Percentiles rank a stretch among this genome's conserved stretches.
Conservation (phyloP, 2,329 filamentous ascomycete species). For the Apiospora sp. region DNA sequence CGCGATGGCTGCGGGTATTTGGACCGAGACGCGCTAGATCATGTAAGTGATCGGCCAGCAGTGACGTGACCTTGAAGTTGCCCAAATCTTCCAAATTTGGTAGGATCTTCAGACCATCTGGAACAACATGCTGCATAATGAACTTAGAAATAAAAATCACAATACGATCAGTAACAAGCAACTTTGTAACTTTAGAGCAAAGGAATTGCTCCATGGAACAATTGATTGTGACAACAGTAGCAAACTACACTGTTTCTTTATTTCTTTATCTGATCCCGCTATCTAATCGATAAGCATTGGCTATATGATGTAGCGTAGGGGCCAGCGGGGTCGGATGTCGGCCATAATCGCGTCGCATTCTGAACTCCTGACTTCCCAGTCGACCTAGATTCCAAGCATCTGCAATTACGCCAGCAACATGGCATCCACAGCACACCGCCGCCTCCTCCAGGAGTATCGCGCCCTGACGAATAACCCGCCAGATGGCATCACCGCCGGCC, state of each 20-base stretch:
- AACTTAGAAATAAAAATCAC: not conserved
- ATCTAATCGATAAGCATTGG: slow-evolving; percentile 1
- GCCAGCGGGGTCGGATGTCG: not conserved
- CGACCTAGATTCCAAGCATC: not conserved
- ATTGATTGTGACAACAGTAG: not conserved
- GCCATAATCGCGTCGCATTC: slow-evolving; percentile 8
- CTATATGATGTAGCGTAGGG: not conserved
- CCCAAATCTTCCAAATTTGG: not conserved
- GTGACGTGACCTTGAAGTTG: not conserved
- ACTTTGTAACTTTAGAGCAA: not conserved
- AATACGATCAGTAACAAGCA: too few species aligned
- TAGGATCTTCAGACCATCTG: not conserved
- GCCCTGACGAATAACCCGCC: slow-evolving; percentile 92
- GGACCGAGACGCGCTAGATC: not conserved
- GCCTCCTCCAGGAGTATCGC: slow-evolving; percentile 96
- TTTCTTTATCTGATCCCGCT: not conserved
- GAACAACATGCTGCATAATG: not conserved
- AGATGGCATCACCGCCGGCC: slow-evolving; percentile 97
- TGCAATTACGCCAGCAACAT: slow-evolving; percentile 1
- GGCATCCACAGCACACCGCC: slow-evolving; percentile 70
- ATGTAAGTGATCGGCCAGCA: not conserved
- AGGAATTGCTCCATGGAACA: not conserved
- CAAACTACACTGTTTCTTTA: not conserved
- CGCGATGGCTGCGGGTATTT: not conserved
- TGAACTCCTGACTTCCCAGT: not conserved